phyloP scores from a whole-genome alignment of 2,329 filamentous ascomycete species.

The Rutstroemia sp. region DNA sequence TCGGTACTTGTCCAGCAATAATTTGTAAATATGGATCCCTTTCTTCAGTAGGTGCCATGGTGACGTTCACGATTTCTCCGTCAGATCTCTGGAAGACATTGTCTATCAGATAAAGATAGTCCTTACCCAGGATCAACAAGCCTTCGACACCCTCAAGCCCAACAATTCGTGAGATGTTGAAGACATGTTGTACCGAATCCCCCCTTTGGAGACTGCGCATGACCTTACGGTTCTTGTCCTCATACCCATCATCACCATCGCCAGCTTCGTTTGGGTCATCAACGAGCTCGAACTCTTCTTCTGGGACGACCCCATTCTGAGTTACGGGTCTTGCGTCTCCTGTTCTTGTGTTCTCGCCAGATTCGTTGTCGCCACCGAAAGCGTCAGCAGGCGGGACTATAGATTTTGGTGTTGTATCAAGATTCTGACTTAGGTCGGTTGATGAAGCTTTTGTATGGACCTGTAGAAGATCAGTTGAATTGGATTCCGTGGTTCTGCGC shows the following conservation, averaged over 20 bases:
- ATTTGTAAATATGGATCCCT: conserved; percentile 93
- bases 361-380: conserved; percentile 10
- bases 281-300: conserved; percentile 94
- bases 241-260: conserved; percentile 68
- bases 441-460: conserved; percentile 25
- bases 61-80: conserved; percentile 93
- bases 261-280: conserved; percentile 87
- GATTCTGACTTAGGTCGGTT: conserved; percentile 5
- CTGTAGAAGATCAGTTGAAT: conserved; percentile 30
- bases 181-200: conserved; percentile 87
- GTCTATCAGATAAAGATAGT: conserved; percentile 88
- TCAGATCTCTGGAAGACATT: conserved; percentile 93
- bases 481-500: conserved; percentile 48
- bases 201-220: conserved; percentile 88
- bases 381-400: conserved; percentile 7
- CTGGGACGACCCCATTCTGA: conserved; percentile 34
- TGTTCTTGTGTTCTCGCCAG: conserved; percentile 12
- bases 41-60: conserved; percentile 87
- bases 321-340: conserved; percentile 12
- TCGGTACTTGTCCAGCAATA: conserved; percentile 63
- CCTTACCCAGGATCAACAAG: conserved; percentile 85
- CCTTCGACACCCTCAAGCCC: conserved; percentile 92
- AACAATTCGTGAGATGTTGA: conserved; percentile 90
- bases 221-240: conserved; percentile 97
- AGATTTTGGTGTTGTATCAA: conserved; percentile 11